Evolutionary conservation across 176 grass and related monocot genomes (phyloP).

Genomic region (Leersia perrieri): DNA sequence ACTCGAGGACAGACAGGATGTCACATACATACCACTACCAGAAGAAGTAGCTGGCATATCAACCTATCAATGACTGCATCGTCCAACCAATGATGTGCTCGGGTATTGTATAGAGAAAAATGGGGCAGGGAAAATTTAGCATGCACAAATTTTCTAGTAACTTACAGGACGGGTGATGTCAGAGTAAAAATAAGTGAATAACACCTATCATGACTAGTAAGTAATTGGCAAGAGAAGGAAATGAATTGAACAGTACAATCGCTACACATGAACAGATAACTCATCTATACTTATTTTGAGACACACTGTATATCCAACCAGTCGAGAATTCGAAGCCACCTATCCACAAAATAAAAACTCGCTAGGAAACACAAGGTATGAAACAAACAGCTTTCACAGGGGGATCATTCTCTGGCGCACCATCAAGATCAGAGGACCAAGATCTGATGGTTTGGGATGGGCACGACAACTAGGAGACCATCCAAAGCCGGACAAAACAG

Average conservation of each 20-base stretch:
- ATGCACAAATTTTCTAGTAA: not conserved
- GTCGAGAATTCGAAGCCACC: not conserved
- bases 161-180: not conserved
- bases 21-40: slow-evolving; percentile 19
- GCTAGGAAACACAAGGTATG: too few species aligned
- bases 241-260: slow-evolving; percentile 6
- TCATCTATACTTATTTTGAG: not conserved
- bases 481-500: not conserved
- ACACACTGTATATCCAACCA: not conserved
- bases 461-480: not conserved
- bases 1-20: slow-evolving; percentile 17
- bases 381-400: not conserved
- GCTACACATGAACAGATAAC: not conserved
- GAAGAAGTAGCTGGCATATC: slow-evolving; percentile 38
- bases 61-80: slow-evolving; percentile 15
- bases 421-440: slow-evolving; percentile 6
- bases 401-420: slow-evolving; percentile 11
- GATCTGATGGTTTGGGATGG: slow-evolving; percentile 26
- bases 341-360: not conserved
- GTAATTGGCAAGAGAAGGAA: not conserved
- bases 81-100: slow-evolving; percentile 26
- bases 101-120: not conserved
- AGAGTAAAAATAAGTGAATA: not conserved
- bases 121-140: not conserved
- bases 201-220: not conserved